A percentile compares a stretch with the other conserved stretches of the same genome.
phyloP scores from a whole-genome alignment of 1,139 yeast species.

The Yamadazyma dendronema region DNA sequence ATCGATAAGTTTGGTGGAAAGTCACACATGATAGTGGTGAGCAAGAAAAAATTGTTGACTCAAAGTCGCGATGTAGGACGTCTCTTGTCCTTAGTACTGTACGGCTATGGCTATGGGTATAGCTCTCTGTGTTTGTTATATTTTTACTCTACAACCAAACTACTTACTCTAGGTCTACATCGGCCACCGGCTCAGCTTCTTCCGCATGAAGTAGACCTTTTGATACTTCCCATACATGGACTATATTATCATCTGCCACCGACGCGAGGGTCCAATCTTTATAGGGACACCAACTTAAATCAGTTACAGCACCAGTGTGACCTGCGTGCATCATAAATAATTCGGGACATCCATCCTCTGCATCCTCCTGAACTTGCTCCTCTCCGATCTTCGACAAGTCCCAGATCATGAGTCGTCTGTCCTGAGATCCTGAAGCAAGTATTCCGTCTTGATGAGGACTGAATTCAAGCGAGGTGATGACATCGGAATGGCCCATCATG shows the following conservation, averaged over 20 bases:
- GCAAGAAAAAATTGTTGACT: neutral
- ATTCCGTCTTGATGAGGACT: constrained; percentile 71
- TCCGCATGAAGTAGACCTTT: constrained; percentile 45
- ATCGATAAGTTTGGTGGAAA: constrained; percentile 67
- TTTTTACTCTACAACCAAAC: too few species aligned
- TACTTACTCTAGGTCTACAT: constrained; percentile 16
- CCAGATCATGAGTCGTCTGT: constrained; percentile 72
- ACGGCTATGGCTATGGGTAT: too few species aligned
- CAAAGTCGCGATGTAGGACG: neutral
- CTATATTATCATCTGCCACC: constrained; percentile 74
- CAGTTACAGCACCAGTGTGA: constrained; percentile 73
- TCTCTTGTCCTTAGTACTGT: too few species aligned
- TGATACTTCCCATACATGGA: constrained; percentile 73
- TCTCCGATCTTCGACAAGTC: constrained; percentile 71
- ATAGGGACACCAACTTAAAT: constrained; percentile 66
- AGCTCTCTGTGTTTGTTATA: too few species aligned
- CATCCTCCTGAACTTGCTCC: constrained; percentile 77
- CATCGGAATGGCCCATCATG: constrained; percentile 75
- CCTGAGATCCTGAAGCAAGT: constrained; percentile 71
- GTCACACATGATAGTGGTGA: constrained; percentile 24
- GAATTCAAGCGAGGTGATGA: constrained; percentile 69
- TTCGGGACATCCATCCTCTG: constrained; percentile 80
- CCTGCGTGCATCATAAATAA: constrained; percentile 86
- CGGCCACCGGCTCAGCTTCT: constrained; percentile 20
- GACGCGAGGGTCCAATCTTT: constrained; percentile 74